Conservation (phyloP, 2,329 filamentous ascomycete species). For the Albophoma yamanashiensis region DNA sequence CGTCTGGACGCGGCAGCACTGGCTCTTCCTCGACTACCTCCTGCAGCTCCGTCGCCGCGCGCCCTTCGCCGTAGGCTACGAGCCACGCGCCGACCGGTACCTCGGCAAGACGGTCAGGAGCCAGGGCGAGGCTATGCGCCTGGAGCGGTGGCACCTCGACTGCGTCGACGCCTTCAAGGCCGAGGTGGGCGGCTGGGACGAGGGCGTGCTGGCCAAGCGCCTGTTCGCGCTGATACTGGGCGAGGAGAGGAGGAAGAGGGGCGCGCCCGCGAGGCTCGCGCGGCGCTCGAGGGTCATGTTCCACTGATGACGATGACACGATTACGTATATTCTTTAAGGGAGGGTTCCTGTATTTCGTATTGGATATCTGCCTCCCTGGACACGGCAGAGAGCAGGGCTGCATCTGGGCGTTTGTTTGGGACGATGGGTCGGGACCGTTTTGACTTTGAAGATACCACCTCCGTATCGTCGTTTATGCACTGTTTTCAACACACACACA, state of each 20-base stretch:
- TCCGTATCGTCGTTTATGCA: not conserved
- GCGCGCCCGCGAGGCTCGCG: conserved; percentile 5
- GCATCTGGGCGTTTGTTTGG: not conserved
- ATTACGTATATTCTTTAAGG: not conserved
- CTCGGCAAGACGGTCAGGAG: conserved; percentile 38
- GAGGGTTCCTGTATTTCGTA: not conserved
- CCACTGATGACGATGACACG: conserved; percentile 12
- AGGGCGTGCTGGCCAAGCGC: conserved; percentile 35
- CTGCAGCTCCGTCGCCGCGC: conserved; percentile 36
- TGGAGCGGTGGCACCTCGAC: conserved; percentile 48
- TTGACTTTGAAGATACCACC: conserved; percentile 6
- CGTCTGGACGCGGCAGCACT: conserved; percentile 40
- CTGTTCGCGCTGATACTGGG: conserved; percentile 42
- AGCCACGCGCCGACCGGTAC: conserved; percentile 21
- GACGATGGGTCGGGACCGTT: not conserved
- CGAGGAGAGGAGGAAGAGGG: conserved; percentile 25
- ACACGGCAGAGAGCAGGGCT: not conserved
- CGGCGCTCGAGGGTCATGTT: conserved; percentile 16
- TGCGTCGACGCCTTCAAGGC: conserved; percentile 42
- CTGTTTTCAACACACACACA: not conserved
- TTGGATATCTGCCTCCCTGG: not conserved
- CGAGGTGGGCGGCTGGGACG: conserved; percentile 40
- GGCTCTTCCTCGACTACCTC: conserved; percentile 40
- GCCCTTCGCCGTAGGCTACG: conserved; percentile 19
- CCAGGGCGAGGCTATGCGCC: conserved; percentile 32